Base-by-base conservation (phyloP, 169 alveolate species). In the Plasmodium fragile region DNA sequence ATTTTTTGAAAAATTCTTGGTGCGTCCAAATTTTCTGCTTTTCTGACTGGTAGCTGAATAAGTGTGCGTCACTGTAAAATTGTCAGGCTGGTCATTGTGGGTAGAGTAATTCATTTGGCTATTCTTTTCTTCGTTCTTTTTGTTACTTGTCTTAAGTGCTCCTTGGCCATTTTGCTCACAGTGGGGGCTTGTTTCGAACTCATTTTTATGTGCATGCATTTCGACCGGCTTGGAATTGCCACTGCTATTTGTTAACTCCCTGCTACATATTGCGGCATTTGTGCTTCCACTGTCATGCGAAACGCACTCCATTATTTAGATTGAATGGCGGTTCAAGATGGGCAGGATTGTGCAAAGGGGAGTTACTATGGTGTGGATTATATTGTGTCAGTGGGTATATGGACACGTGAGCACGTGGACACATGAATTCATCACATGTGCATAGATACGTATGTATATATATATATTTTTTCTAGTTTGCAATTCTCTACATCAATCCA, bases 281-380 rank as follows among this genome's bases (percentile, higher is more conserved):
- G 80, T 53, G 69, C 70, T 49, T 49, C 82, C 39, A 52, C 80
- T 78, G 45, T 84, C 77, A 87, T 45, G 80, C 59, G 83, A 28
- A 69, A 65, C 89, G 49, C 93, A 87, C 81, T 87, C 93, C 85
- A 87, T 87, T 87, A 36, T 84, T 36, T 65, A 13, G 30, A 34
- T 69, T 36, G 16, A 36, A 28, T 59, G 25, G 32, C 34, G 39
- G 4, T 30, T 22, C 78, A 41, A 41, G 30, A 22, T 49, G 59
- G 25, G 34, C 16, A 79, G 69, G 13, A 3, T 1, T 52, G 69
- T 52, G 4, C 5, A 52, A 52, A 52, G 18, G 13, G 30, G 30
- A 4, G 71, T 10, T 0, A 65, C n/a, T 65, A 28, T 36, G 36
- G 75, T 11, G 13, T 65, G 30, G 36, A 65, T 65, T 65, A 65